These are phyloP conservation scores for Umbilicaria muhlenbergii DNA, from an alignment of 495 filamentous ascomycete genomes.

Conservation along the genomic window DNA sequence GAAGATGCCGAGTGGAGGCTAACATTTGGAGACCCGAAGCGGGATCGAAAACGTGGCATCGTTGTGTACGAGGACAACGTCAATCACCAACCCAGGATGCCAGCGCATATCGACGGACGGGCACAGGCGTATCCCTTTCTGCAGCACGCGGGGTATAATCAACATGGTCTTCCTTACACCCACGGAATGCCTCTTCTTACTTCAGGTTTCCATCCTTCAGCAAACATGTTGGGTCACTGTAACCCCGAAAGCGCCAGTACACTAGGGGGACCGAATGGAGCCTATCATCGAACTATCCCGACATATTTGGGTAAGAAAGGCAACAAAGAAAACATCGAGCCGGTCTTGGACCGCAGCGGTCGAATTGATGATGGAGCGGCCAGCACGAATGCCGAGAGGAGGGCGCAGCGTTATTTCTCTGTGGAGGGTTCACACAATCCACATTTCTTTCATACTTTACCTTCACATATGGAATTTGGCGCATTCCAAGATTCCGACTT, in stretches of 20 bases:
- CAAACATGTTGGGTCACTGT: background rate
- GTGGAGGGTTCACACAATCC: constrained; percentile 17
- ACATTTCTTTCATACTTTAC: constrained; percentile 20
- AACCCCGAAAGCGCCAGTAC: background rate
- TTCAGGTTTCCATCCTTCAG: background rate
- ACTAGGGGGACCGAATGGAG: no score
- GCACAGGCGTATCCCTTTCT: no score
- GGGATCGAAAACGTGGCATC: no score
- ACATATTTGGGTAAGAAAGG: background rate
- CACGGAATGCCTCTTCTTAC: background rate
- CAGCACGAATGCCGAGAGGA: background rate
- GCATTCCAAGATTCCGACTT: constrained; percentile 16
- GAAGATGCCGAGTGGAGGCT: no score
- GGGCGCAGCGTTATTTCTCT: constrained; percentile 15
- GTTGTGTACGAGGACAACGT: no score
- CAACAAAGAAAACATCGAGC: constrained; percentile 32
- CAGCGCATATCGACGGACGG: no score
- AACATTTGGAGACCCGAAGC: no score
- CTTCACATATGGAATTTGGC: constrained; percentile 18
- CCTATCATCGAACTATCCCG: no score
- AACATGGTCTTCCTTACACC: background rate
- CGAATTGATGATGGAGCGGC: constrained; percentile 14
- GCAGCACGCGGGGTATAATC: no score
- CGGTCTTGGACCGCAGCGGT: constrained; percentile 20
- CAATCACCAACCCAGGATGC: no score